These are phyloP conservation scores for Alternaria sp. DNA, from an alignment of 2,329 filamentous ascomycete species.

Conservation along the genomic window DNA sequence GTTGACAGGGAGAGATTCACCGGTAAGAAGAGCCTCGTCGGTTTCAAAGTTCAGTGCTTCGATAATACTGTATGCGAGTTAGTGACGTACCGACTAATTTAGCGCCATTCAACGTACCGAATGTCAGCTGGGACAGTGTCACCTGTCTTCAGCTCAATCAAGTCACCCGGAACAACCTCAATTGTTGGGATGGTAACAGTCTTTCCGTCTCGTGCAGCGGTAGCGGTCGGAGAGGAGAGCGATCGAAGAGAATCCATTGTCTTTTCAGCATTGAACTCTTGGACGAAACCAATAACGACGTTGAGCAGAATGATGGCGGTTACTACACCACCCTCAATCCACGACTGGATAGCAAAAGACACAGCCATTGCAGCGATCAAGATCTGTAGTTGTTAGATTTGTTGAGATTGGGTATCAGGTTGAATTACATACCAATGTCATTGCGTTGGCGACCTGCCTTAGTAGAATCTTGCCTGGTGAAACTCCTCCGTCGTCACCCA, in stretches of 20 bases:
- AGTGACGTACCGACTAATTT: background rate
- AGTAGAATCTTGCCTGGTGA: conserved; percentile 77
- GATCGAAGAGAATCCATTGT: conserved; percentile 57
- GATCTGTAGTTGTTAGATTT: conserved; percentile 33
- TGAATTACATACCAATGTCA: conserved; percentile 68
- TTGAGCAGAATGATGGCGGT: conserved; percentile 57
- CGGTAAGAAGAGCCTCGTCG: conserved; percentile 75
- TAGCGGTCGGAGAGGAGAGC: conserved; percentile 56
- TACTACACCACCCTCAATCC: conserved; percentile 58
- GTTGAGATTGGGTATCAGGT: background rate
- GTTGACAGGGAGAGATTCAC: conserved; percentile 71
- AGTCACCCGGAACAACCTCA: conserved; percentile 71
- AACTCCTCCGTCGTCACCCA: conserved; percentile 74
- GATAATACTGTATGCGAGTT: conserved; percentile 45
- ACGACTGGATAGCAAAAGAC: conserved; percentile 56
- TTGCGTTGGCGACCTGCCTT: conserved; percentile 78
- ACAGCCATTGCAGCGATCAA: conserved; percentile 58
- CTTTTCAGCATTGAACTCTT: conserved; percentile 58
- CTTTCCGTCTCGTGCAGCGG: conserved; percentile 61
- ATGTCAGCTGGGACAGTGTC: conserved; percentile 75
- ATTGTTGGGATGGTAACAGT: conserved; percentile 61
- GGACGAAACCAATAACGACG: conserved; percentile 56
- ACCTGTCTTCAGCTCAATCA: conserved; percentile 68
- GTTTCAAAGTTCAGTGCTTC: conserved; percentile 77
- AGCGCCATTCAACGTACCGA: conserved; percentile 44